Base-by-base conservation (phyloP, 371 early-diverging fungal species). In the Lichtheimia hyalospora region DNA sequence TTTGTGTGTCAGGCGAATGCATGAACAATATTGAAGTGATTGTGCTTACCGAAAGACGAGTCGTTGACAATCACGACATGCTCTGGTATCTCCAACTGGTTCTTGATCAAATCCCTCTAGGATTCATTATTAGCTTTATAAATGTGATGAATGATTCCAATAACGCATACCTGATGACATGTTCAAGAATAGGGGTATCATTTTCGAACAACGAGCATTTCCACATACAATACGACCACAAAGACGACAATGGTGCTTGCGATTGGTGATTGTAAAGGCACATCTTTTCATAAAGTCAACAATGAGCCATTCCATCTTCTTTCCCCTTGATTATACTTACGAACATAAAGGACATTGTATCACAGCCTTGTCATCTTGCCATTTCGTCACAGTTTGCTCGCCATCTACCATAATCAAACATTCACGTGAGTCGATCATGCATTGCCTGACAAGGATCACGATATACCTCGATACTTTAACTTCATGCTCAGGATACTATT, bases 161-260 rank as follows among this genome's bases (percentile, higher is more conserved):
- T 12, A 46, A 16, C 44, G 5, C 4, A n/a, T 79, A 85, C 85
- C 82, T 51, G 77, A 74, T 2, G 79, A 67, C 80, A 85, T 84
- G 66, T 75, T 72, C 54, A 79, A 42, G 56, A 75, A 83, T 13
- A 89, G 60, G 2, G 84, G 79, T 28, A 79, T 74, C 76, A 77
- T 82, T 34, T 74, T 74, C 3, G 90, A 88, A 63, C 91, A 91
- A 34, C 52, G 57, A 13, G 64, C 25, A 28, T 82, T 77, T 12
- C 83, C 88, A 66, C 92, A 92, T 5, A 91, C 79, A 5, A 90
- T 82, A 14, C 85, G 79, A 5, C 93, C 93, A 58, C 93, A 92
- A 10, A 92, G 60, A 6, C 93, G 83, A 64, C 93, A 92, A 62
- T 92, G 93, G 53, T 92, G 93, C 25, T 87, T 85, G 23, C 92